Percentiles rank a stretch among this genome's conserved stretches.
Evolutionary conservation across 1,284 basidiomycete species (phyloP).

Genomic region (Melampsora larici-populina): DNA sequence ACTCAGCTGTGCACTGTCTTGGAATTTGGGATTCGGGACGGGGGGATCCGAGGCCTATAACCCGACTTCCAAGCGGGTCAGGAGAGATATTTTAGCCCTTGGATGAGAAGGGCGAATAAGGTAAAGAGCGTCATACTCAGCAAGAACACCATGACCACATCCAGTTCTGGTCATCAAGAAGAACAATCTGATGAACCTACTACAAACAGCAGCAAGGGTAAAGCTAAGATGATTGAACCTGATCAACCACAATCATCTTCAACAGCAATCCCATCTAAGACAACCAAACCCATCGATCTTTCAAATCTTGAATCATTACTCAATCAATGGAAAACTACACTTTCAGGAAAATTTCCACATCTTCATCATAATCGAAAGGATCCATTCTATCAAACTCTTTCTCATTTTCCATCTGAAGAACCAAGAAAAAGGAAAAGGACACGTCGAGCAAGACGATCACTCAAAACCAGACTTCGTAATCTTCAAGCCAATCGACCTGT

Average conservation of each 20-base stretch:
- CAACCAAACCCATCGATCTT: not conserved
- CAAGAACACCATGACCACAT: too few species aligned
- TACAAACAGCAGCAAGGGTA: not conserved
- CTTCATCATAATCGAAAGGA: not conserved
- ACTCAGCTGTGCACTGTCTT: too few species aligned
- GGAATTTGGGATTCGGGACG: too few species aligned
- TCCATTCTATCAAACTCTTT: not conserved
- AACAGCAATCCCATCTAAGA: not conserved
- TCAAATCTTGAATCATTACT: not conserved
- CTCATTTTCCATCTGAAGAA: not conserved
- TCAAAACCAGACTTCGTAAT: not conserved
- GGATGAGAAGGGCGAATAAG: too few species aligned
- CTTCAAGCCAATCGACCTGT: conserved; percentile 10
- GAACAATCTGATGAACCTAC: too few species aligned
- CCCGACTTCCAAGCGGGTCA: too few species aligned
- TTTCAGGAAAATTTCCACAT: conserved; percentile 2
- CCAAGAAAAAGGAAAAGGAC: not conserved
- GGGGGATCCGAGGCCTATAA: too few species aligned
- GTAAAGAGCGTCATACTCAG: too few species aligned
- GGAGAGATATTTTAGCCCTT: too few species aligned
- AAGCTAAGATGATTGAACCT: not conserved
- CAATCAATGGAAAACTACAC: conserved; percentile 1
- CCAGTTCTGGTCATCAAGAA: too few species aligned
- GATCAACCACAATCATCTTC: not conserved
- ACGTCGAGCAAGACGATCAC: not conserved